Conservation (phyloP, 192 early-diverging fungal species). For the Gaertneriomyces sp. region DNA sequence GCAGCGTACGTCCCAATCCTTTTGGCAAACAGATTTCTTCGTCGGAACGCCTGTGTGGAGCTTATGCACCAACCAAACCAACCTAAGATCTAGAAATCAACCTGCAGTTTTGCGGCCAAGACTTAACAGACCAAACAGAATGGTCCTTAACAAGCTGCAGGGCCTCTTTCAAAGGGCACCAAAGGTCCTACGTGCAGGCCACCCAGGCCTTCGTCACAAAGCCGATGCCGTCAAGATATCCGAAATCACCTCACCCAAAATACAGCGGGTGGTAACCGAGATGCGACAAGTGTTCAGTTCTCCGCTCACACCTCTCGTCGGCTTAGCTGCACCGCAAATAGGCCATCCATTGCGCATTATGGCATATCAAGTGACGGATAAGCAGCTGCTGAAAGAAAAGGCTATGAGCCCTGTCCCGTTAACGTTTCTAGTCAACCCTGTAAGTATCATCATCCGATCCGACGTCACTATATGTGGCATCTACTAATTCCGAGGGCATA, state of each 20-base stretch:
- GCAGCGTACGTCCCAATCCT: too few species aligned
- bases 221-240: slow-evolving; percentile 23
- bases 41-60: too few species aligned
- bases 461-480: slow-evolving; percentile 2
- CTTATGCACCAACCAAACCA: too few species aligned
- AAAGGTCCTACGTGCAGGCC: slow-evolving; percentile 28
- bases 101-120: too few species aligned
- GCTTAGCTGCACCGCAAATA: slow-evolving; percentile 48
- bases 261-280: slow-evolving; percentile 22
- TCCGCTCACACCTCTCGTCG: slow-evolving; percentile 38
- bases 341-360: slow-evolving; percentile 46
- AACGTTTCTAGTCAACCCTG: slow-evolving; percentile 51
- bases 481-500: too few species aligned
- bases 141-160: too few species aligned
- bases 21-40: too few species aligned
- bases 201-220: slow-evolving; percentile 31
- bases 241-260: slow-evolving; percentile 12
- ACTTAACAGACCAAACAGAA: too few species aligned
- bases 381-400: slow-evolving; percentile 23
- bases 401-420: slow-evolving; percentile 28
- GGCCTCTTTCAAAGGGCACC: slow-evolving; percentile 3
- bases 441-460: slow-evolving; percentile 11
- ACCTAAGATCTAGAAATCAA: too few species aligned
- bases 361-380: slow-evolving; percentile 36
- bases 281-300: slow-evolving; percentile 35